Conservation (phyloP, 106 monocot species). For the Dactylorhiza incarnata region DNA sequence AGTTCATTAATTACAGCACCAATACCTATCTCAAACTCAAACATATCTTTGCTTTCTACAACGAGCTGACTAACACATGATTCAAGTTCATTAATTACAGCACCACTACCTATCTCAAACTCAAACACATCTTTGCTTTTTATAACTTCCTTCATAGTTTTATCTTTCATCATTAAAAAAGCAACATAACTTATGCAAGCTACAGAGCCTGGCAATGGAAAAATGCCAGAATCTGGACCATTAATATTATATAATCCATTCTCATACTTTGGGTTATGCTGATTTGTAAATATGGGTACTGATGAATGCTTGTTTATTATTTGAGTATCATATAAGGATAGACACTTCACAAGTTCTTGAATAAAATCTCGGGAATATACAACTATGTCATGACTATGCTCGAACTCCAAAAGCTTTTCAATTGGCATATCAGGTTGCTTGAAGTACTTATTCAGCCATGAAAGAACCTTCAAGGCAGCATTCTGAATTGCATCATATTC, state of each 20-base stretch:
- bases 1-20: constrained; percentile 65
- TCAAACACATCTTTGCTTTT: constrained; percentile 83
- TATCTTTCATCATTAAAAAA: constrained; percentile 33
- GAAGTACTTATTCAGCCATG: constrained; percentile 55
- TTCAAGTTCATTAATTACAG: constrained; percentile 70
- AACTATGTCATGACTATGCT: constrained; percentile 18
- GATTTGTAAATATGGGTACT: constrained; percentile 5
- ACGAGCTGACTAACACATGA: constrained; percentile 45
- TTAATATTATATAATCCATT: constrained; percentile 35
- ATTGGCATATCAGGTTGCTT: constrained; percentile 31
- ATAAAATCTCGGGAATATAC: constrained; percentile 26
- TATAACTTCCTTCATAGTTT: constrained; percentile 20
- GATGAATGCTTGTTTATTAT: constrained; percentile 5
- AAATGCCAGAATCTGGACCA: constrained; percentile 56
- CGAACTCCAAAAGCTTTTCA: constrained; percentile 31
- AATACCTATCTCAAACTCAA: constrained; percentile 91
- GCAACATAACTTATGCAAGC: constrained; percentile 59
- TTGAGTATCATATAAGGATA: constrained; percentile 20
- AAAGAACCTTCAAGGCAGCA: constrained; percentile 60
- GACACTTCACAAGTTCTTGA: constrained; percentile 34
- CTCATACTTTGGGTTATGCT: constrained; percentile 10
- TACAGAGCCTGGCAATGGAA: constrained; percentile 59
- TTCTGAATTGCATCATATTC: constrained; percentile 79
- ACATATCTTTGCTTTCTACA: constrained; percentile 68
- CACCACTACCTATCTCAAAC: constrained; percentile 80